These are phyloP conservation scores for Sambucus nigra DNA, from an alignment of 129 eudicot species.

Conservation along the genomic window DNA sequence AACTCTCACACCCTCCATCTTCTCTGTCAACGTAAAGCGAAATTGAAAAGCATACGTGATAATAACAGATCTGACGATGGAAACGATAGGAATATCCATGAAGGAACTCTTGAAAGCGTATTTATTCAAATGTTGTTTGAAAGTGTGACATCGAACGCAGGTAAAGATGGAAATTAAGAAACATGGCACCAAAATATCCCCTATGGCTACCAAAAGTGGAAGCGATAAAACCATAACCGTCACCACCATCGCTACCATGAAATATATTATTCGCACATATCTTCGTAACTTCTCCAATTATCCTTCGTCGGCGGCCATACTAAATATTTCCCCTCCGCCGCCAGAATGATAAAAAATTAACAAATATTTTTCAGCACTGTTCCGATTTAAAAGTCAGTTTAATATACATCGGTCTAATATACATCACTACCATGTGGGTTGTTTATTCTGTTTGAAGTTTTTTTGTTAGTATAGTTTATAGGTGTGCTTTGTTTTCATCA, in stretches of 20 bases:
- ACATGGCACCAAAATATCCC: slow-evolving; percentile 63
- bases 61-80: slow-evolving; percentile 75
- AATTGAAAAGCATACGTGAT: slow-evolving; percentile 43
- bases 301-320: too few species aligned
- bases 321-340: neutral
- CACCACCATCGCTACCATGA: slow-evolving; percentile 75
- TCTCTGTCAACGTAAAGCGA: too few species aligned
- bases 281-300: slow-evolving; percentile 59
- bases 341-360: too few species aligned
- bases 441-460: too few species aligned
- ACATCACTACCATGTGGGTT: too few species aligned
- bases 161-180: slow-evolving; percentile 67
- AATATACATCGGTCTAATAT: too few species aligned
- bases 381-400: too few species aligned
- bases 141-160: slow-evolving; percentile 58
- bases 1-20: too few species aligned
- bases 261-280: slow-evolving; percentile 46
- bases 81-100: slow-evolving; percentile 76
- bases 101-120: slow-evolving; percentile 75
- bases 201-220: slow-evolving; percentile 75
- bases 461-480: too few species aligned
- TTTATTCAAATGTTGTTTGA: slow-evolving; percentile 53
- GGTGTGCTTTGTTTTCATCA: too few species aligned
- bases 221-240: too few species aligned
- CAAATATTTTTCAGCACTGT: too few species aligned